phyloP scores from a whole-genome alignment of 352 stramenopile genomes.

The Phytophthora pini region DNA sequence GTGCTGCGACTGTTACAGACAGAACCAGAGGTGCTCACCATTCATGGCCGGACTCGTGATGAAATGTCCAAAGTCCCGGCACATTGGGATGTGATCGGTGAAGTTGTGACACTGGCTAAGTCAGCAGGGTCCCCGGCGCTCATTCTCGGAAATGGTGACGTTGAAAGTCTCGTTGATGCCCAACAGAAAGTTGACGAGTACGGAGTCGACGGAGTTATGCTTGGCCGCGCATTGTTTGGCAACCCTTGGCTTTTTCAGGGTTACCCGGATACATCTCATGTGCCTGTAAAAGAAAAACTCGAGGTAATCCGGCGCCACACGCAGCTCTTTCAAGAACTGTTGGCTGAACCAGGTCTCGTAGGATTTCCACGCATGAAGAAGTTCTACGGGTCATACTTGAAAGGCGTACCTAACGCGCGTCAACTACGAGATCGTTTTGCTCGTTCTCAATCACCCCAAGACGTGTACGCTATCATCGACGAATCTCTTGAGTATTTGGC shows the following conservation, averaged over 20 bases:
- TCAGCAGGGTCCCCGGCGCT: constrained; percentile 58
- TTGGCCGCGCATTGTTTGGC: constrained; percentile 77
- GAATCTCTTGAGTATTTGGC: constrained; percentile 49
- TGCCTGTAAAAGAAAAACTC: constrained; percentile 58
- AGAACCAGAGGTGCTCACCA: constrained; percentile 74
- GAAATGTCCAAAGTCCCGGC: constrained; percentile 86
- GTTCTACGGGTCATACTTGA: constrained; percentile 79
- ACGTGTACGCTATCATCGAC: constrained; percentile 69
- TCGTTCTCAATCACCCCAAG: constrained; percentile 46
- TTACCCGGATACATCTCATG: constrained; percentile 55
- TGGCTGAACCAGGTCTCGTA: constrained; percentile 52
- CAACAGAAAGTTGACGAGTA: constrained; percentile 71
- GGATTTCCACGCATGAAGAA: constrained; percentile 82
- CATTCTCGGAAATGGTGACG: constrained; percentile 84
- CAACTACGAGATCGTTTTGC: constrained; percentile 67
- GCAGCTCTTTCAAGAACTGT: constrained; percentile 70
- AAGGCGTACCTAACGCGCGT: constrained; percentile 75
- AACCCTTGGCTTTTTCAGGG: constrained; percentile 87
- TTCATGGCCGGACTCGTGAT: constrained; percentile 79
- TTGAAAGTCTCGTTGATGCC: constrained; percentile 69
- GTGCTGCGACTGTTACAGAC: constrained; percentile 70
- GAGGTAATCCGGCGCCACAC: constrained; percentile 71
- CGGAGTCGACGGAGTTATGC: constrained; percentile 81
- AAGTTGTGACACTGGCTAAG: constrained; percentile 66
- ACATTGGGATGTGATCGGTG: constrained; percentile 84